phyloP scores from a whole-genome alignment of 352 stramenopile genomes.

The Globisporangium acanthophoron region DNA sequence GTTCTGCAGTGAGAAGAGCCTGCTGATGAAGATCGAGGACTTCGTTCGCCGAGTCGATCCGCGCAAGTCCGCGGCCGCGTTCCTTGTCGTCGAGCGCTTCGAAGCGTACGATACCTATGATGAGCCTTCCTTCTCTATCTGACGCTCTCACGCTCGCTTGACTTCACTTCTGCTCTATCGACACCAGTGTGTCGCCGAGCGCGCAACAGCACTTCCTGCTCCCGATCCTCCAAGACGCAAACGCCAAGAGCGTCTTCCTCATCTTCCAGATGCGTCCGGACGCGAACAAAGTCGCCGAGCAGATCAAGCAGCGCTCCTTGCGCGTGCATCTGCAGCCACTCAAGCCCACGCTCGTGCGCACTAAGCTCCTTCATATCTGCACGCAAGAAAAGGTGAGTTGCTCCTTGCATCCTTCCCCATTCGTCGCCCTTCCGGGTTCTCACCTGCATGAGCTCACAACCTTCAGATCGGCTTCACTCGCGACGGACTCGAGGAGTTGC shows the following conservation, averaged over 20 bases:
- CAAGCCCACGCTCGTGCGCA: constrained; percentile 33
- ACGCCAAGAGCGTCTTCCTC: constrained; percentile 50
- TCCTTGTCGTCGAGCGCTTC: constrained; percentile 54
- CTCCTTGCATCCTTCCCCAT: background rate
- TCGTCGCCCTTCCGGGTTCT: background rate
- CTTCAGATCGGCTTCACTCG: constrained; percentile 57
- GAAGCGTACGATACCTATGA: constrained; percentile 29
- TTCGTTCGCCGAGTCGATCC: constrained; percentile 19
- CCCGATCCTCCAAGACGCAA: constrained; percentile 34
- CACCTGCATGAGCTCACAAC: background rate
- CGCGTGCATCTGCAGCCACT: constrained; percentile 39
- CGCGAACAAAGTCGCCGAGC: constrained; percentile 48
- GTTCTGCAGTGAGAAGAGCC: constrained; percentile 28
- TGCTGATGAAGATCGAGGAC: constrained; percentile 33
- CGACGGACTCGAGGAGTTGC: constrained; percentile 47
- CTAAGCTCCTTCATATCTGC: constrained; percentile 54
- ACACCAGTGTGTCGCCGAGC: constrained; percentile 37
- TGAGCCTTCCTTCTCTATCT: background rate
- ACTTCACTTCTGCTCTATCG: background rate
- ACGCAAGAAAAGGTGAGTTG: constrained; percentile 28
- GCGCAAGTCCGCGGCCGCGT: constrained; percentile 19
- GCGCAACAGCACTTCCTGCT: constrained; percentile 62
- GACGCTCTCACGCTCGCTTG: background rate
- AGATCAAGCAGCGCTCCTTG: constrained; percentile 35
- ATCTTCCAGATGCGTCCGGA: constrained; percentile 52